Percentiles rank a stretch among this genome's conserved stretches.
Evolutionary conservation across 495 filamentous ascomycete genomes (phyloP).

Genomic region (Penicillium waksmanii): DNA sequence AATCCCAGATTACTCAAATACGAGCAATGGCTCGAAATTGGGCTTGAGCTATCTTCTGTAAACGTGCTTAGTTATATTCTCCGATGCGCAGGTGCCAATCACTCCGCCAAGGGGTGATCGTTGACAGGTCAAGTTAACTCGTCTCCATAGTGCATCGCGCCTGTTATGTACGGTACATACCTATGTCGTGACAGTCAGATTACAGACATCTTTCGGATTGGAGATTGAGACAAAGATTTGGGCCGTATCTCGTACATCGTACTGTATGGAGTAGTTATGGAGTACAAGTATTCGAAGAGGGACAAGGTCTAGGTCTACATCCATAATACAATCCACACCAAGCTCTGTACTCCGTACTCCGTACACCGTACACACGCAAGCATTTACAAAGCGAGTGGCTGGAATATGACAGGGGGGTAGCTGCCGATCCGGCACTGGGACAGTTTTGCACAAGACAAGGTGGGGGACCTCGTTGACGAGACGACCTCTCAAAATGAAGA

Average conservation of each 20-base stretch:
- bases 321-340: too few species aligned
- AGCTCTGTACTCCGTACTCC: neutral
- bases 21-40: neutral
- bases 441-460: neutral
- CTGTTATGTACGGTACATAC: neutral
- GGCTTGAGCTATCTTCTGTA: neutral
- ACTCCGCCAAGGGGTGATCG: neutral
- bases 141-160: neutral
- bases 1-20: neutral
- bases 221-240: too few species aligned
- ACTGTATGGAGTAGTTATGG: too few species aligned
- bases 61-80: neutral
- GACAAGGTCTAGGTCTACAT: too few species aligned
- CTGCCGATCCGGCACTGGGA: slow-evolving; percentile 1
- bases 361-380: neutral
- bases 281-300: too few species aligned
- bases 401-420: slow-evolving; percentile 2
- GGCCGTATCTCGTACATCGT: too few species aligned
- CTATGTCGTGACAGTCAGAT: neutral
- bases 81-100: neutral
- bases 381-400: neutral
- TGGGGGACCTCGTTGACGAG: neutral
- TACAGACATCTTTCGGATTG: too few species aligned
- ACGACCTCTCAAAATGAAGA: neutral
- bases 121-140: slow-evolving; percentile 9